Base-by-base conservation (phyloP, 108 stramenopile species). In the Skeletonema tropicum region DNA sequence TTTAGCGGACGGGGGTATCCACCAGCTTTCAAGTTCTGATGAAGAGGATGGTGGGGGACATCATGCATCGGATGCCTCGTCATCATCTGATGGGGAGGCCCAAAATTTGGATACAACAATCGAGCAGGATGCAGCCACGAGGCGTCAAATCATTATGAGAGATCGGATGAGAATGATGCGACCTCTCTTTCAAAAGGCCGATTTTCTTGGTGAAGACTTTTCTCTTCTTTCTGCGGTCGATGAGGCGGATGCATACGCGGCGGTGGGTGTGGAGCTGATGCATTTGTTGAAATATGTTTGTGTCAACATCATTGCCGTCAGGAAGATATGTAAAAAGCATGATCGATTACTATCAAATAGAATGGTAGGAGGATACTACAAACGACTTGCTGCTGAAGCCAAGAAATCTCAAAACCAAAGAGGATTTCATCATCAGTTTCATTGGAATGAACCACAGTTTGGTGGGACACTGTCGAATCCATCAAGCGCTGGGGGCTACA, bases 341-440 rank as follows among this genome's bases (percentile, higher is more conserved):
- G 94, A 95, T 75, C 81, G 87, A 4, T 82, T 95, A 29, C 73
- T 93, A 19, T 79, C 86, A 33, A 93, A 93, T 76, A 76, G 94
- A 55, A 95, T 95, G 94, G 78, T 95, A 29, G 94, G 94, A 19
- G 89, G 89, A 8, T 93, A 92, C 65, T 95, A 95, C 63, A 86
- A 89, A 19, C 66, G 57, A 14, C 64, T 79, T 29, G 42, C 39
- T 48, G 70, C 21, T 55, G 59, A 65, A 71, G 66, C 14, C 4
- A 60, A 69, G 21, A 65, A 42, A 49, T 35, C 46, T 30, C 23
- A 41, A 13, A 68, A 33, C 8, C 30, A 42, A 32, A 26, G 14
- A 55, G 45, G 35, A 36, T 38, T 45, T 30, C 39, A 42, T 23
- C 45, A 46, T 9, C 41, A 71, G 33, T 49, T 42, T 77, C 57